Evolutionary conservation across 2,329 filamentous ascomycete species (phyloP).

Genomic region (Penicillium aurantiogriseum): DNA sequence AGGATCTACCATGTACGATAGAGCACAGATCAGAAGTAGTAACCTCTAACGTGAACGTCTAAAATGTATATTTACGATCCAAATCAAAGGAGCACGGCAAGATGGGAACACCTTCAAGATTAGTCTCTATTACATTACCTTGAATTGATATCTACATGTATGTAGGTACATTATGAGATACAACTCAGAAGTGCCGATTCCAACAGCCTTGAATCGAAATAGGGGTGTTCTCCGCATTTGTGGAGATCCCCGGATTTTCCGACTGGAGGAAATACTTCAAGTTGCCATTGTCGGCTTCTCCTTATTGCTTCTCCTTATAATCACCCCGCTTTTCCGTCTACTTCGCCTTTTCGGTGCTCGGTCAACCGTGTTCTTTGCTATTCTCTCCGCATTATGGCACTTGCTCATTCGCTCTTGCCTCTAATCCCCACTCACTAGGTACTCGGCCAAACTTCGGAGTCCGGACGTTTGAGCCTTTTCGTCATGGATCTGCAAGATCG

Average conservation of each 20-base stretch:
- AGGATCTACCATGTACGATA: neutral
- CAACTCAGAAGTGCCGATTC: conserved; percentile 12
- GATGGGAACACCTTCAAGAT: neutral
- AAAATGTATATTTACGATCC: too few relatives aligned
- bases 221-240: conserved; percentile 14
- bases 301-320: neutral
- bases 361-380: neutral
- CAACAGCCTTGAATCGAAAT: conserved; percentile 5
- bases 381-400: neutral
- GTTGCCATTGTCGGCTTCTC: neutral
- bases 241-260: conserved; percentile 19
- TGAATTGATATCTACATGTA: too few relatives aligned
- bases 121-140: neutral
- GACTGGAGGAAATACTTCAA: neutral
- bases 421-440: neutral
- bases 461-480: neutral
- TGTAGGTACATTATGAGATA: too few relatives aligned
- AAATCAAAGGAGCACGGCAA: neutral
- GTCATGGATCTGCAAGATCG: neutral
- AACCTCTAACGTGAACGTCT: neutral
- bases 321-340: neutral
- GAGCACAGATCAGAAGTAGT: neutral
- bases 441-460: neutral
- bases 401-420: neutral
- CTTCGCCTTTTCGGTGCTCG: too few relatives aligned